These are phyloP conservation scores for Chenopodium berlandieri DNA, from an alignment of 148 eudicot genomes.

Conservation along the genomic window DNA sequence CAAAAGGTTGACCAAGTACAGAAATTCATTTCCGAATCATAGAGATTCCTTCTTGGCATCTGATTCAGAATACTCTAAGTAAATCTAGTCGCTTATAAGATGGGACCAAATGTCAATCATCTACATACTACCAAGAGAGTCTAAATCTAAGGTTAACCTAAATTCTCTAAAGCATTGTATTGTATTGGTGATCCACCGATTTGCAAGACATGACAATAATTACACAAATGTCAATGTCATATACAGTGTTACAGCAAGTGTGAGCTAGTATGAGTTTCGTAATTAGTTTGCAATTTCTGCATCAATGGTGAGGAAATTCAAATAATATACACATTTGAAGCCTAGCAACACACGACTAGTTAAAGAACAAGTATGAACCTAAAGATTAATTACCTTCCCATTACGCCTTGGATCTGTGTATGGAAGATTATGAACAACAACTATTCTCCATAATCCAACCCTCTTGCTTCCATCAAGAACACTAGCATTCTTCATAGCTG, in stretches of 20 bases:
- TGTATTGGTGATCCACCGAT: not conserved
- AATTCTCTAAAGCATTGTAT: not conserved
- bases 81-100: not conserved
- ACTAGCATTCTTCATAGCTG: slow-evolving; percentile 63
- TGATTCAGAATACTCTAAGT: not conserved
- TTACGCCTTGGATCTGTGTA: slow-evolving; percentile 88
- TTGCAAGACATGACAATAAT: not conserved
- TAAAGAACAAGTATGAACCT: not conserved
- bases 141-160: not conserved
- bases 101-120: not conserved
- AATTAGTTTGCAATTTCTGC: not conserved
- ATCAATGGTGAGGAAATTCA: not conserved
- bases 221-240: not conserved
- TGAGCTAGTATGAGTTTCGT: no score
- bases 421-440: slow-evolving; percentile 80
- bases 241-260: not conserved
- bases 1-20: not conserved
- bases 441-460: slow-evolving; percentile 83
- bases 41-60: not conserved
- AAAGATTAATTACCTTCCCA: slow-evolving; percentile 68
- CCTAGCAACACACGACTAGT: not conserved
- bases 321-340: not conserved
- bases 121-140: not conserved
- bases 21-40: not conserved
- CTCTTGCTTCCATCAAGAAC: slow-evolving; percentile 50